phyloP scores from a whole-genome alignment of 163 green algal genomes.

The Coccomyxa subellipsoidea region DNA sequence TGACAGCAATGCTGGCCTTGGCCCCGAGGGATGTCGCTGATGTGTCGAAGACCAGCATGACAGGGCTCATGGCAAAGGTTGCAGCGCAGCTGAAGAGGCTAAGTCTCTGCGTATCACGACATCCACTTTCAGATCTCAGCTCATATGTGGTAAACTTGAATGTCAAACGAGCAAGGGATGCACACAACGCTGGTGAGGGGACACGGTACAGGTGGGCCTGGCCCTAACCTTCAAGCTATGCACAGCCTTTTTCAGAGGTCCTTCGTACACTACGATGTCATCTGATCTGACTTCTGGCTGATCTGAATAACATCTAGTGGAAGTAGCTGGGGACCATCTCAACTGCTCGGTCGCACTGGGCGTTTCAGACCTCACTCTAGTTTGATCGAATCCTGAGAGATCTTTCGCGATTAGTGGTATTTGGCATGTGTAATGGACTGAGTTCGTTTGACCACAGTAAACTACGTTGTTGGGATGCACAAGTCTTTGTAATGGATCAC shows the following conservation, averaged over 20 bases:
- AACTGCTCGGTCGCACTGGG: no score
- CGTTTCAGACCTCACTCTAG: no score
- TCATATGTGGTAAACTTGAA: background rate
- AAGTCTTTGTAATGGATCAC: background rate
- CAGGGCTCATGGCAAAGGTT: conserved; percentile 31
- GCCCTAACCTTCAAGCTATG: conserved; percentile 1
- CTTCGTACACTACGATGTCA: background rate
- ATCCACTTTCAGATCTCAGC: background rate
- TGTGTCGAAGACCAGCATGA: conserved; percentile 33
- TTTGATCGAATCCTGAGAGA: no score
- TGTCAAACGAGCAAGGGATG: background rate
- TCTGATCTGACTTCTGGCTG: background rate
- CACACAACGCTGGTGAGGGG: no score
- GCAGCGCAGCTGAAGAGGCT: conserved; percentile 42
- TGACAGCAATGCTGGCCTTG: conserved; percentile 32
- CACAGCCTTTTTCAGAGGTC: conserved; percentile 4
- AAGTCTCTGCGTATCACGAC: conserved; percentile 26
- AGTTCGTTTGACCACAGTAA: background rate
- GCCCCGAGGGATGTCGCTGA: conserved; percentile 19
- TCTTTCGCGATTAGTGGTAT: background rate
- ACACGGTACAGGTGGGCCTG: background rate
- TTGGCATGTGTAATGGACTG: background rate
- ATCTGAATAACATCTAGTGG: background rate
- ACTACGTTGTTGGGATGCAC: background rate
- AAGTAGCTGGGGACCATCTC: background rate